These are phyloP conservation scores for Nemania abortiva DNA, from an alignment of 2,329 filamentous ascomycete species.

Conservation along the genomic window DNA sequence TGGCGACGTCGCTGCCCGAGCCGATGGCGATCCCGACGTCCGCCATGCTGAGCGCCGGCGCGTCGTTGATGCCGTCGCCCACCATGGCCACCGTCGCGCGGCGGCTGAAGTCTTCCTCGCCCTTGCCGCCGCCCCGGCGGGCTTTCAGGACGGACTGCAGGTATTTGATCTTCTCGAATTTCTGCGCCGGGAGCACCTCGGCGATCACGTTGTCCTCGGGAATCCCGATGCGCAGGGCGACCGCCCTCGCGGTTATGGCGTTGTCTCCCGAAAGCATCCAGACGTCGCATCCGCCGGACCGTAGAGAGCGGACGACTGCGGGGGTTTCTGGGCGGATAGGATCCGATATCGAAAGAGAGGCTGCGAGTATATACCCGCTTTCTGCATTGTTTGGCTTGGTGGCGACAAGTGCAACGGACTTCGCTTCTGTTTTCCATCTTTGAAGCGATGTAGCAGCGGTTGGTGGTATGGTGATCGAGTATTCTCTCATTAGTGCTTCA, in stretches of 20 bases:
- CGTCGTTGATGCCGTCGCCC: slow-evolving; percentile 91
- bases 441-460: slow-evolving; percentile 56
- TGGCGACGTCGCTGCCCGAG: slow-evolving; percentile 84
- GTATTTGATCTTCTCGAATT: slow-evolving; percentile 77
- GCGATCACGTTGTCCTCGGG: slow-evolving; percentile 80
- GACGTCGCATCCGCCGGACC: slow-evolving; percentile 75
- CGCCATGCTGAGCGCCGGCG: slow-evolving; percentile 81
- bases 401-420: slow-evolving; percentile 72
- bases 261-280: slow-evolving; percentile 98
- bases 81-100: slow-evolving; percentile 80
- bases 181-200: slow-evolving; percentile 86
- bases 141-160: slow-evolving; percentile 67
- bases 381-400: slow-evolving; percentile 50
- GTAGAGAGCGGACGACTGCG: slow-evolving; percentile 73
- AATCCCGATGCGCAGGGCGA: slow-evolving; percentile 82
- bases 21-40: slow-evolving; percentile 89
- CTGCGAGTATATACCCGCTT: slow-evolving; percentile 64
- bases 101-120: slow-evolving; percentile 45
- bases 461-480: slow-evolving; percentile 56
- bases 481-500: slow-evolving; percentile 73
- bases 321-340: slow-evolving; percentile 80
- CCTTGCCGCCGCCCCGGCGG: slow-evolving; percentile 36
- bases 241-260: slow-evolving; percentile 81
- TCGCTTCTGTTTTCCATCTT: slow-evolving; percentile 72
- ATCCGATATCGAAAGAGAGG: slow-evolving; percentile 82